These are phyloP conservation scores for Calonectria multiphialidica DNA, from an alignment of 2,329 filamentous ascomycete genomes.

Conservation along the genomic window DNA sequence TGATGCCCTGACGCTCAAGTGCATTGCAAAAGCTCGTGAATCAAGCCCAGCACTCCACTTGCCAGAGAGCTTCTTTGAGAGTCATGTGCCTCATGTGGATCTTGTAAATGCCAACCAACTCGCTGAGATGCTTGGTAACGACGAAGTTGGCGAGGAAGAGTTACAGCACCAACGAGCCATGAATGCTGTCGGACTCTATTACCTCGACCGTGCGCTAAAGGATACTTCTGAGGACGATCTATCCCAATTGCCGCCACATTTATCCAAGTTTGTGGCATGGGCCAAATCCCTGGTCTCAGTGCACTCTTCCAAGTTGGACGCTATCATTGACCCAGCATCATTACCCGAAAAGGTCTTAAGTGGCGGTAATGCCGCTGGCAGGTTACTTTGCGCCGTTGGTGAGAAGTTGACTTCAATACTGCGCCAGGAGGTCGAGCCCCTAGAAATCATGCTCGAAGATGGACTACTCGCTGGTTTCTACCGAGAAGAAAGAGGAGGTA, in stretches of 20 bases:
- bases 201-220: slow-evolving; percentile 35
- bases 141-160: slow-evolving; percentile 38
- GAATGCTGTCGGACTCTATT: slow-evolving; percentile 33
- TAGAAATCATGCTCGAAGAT: slow-evolving; percentile 51
- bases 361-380: slow-evolving; percentile 13
- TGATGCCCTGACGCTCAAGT: slow-evolving; percentile 20
- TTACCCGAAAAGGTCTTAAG: not conserved
- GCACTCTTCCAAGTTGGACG: slow-evolving; percentile 14
- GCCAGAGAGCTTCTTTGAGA: slow-evolving; percentile 41
- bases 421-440: slow-evolving; percentile 47
- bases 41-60: slow-evolving; percentile 31
- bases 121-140: slow-evolving; percentile 12
- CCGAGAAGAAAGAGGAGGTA: not conserved
- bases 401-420: slow-evolving; percentile 48
- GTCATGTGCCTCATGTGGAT: slow-evolving; percentile 30
- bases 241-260: slow-evolving; percentile 34
- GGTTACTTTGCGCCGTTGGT: slow-evolving; percentile 23
- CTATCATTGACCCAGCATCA: not conserved
- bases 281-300: slow-evolving; percentile 18
- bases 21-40: not conserved
- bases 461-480: slow-evolving; percentile 43
- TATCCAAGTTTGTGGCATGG: slow-evolving; percentile 34
- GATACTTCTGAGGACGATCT: slow-evolving; percentile 34
- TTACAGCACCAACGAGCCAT: slow-evolving; percentile 34
- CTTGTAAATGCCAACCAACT: slow-evolving; percentile 28